phyloP scores from a whole-genome alignment of 2,329 filamentous ascomycete species.

The Lachnellula willkommii region DNA sequence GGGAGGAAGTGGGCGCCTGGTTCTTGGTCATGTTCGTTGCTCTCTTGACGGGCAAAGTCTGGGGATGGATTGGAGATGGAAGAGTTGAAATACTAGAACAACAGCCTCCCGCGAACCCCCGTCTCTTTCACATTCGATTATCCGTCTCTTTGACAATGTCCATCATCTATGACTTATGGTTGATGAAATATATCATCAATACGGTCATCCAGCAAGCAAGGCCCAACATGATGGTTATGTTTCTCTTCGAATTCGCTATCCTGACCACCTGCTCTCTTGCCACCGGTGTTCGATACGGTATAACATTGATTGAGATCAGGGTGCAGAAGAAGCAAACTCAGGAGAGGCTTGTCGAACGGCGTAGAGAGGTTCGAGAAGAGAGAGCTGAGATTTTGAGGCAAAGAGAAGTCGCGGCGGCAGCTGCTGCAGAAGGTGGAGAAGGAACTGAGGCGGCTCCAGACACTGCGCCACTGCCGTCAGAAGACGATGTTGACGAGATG shows the following conservation, averaged over 20 bases:
- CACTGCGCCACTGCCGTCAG: constrained; percentile 49
- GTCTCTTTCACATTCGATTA: constrained; percentile 79
- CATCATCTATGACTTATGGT: constrained; percentile 69
- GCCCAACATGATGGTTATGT: constrained; percentile 99
- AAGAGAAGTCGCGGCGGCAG: constrained; percentile 35
- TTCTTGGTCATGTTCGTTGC: constrained; percentile 96
- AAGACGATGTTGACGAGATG: constrained; percentile 82
- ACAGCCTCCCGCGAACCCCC: constrained; percentile 83
- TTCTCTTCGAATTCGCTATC: constrained; percentile 94
- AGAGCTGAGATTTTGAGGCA: constrained; percentile 43
- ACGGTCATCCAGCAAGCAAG: constrained; percentile 80
- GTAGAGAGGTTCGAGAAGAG: constrained; percentile 60
- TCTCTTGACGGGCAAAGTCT: constrained; percentile 89
- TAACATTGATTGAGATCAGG: constrained; percentile 71
- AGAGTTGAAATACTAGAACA: constrained; percentile 92
- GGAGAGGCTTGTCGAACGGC: constrained; percentile 61
- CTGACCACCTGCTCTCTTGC: constrained; percentile 74
- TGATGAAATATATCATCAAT: constrained; percentile 75
- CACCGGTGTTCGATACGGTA: constrained; percentile 69
- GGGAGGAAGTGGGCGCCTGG: constrained; percentile 90
- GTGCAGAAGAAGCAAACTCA: constrained; percentile 71
- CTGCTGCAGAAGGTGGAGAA: constrained; percentile 39
- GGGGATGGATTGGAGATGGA: constrained; percentile 97
- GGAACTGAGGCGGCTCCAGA: constrained; percentile 20
- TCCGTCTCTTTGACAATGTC: constrained; percentile 74